These are phyloP conservation scores for Xylaria sp. DNA, from an alignment of 2,329 filamentous ascomycete genomes.

Conservation along the genomic window DNA sequence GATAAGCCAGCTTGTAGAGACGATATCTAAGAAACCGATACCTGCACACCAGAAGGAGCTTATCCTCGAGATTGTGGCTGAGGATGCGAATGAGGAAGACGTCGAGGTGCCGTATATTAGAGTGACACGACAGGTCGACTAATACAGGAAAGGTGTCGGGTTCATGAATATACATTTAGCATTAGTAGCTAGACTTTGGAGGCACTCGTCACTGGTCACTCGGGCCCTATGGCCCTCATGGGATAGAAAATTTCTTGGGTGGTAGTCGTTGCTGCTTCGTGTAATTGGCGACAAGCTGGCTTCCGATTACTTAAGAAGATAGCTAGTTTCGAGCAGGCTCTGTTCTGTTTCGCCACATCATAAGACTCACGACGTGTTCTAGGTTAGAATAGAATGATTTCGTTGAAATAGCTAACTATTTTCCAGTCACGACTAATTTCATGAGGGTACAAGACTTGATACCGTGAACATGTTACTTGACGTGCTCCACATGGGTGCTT, in stretches of 20 bases:
- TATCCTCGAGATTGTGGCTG: slow-evolving; percentile 94
- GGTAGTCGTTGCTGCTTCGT: slow-evolving; percentile 13
- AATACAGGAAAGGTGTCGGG: background rate
- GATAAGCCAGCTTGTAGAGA: slow-evolving; percentile 87
- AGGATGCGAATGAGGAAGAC: slow-evolving; percentile 89
- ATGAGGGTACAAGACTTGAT: background rate
- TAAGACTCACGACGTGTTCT: background rate
- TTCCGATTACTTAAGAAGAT: background rate
- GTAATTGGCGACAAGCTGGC: slow-evolving; percentile 13
- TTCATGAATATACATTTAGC: slow-evolving; percentile 1
- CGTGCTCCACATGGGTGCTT: slow-evolving; percentile 13
- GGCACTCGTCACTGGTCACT: slow-evolving; percentile 11
- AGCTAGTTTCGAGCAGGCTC: background rate
- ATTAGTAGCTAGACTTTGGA: slow-evolving; percentile 24
- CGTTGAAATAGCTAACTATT: background rate
- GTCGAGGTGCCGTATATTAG: slow-evolving; percentile 98
- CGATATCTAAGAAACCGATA: slow-evolving; percentile 90
- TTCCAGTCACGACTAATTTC: background rate
- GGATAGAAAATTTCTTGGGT: slow-evolving; percentile 25
- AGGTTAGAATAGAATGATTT: background rate
- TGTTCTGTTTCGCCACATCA: background rate
- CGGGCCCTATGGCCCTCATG: background rate
- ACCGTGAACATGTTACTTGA: background rate
- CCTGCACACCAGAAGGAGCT: slow-evolving; percentile 93
- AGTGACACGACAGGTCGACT: slow-evolving; percentile 69